phyloP scores from a whole-genome alignment of 768 basidiomycete species.

The Neoboletus subvelutipes region DNA sequence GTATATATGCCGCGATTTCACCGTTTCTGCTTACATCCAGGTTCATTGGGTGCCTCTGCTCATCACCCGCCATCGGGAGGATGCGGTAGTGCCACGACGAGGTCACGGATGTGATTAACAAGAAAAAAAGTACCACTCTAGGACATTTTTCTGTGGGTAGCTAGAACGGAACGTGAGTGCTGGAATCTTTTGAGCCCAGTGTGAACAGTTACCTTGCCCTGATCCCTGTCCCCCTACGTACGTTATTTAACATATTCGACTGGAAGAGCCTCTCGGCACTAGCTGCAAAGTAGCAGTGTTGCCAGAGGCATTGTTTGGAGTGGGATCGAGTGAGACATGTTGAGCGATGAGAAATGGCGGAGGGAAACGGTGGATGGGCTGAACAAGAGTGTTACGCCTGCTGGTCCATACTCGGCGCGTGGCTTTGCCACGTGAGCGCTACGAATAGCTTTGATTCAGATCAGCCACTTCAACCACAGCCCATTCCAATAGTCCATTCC shows the following conservation, averaged over 20 bases:
- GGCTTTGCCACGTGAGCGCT: slow-evolving; percentile 32
- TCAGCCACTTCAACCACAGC: slow-evolving; percentile 16
- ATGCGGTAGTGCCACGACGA: slow-evolving; percentile 8
- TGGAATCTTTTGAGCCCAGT: slow-evolving; percentile 4
- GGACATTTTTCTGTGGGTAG: background rate
- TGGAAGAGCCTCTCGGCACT: background rate
- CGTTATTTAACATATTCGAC: background rate
- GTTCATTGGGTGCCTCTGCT: background rate
- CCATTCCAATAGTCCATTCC: background rate
- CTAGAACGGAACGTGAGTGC: slow-evolving; percentile 9
- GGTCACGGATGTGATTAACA: background rate
- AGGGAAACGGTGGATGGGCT: slow-evolving; percentile 31
- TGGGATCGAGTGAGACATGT: slow-evolving; percentile 16
- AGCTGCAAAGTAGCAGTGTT: background rate
- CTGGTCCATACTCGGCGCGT: slow-evolving; percentile 32
- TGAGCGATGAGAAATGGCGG: slow-evolving; percentile 30
- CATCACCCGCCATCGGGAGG: slow-evolving; percentile 26
- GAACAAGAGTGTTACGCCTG: slow-evolving; percentile 35
- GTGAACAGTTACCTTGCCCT: slow-evolving; percentile 26
- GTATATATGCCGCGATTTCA: slow-evolving; percentile 15
- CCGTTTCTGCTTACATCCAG: slow-evolving; percentile 3
- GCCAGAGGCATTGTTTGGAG: slow-evolving; percentile 1
- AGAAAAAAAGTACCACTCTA: background rate
- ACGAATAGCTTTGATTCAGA: slow-evolving; percentile 20
- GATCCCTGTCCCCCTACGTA: slow-evolving; percentile 17